These are phyloP conservation scores for Jamesozyma spencerorum DNA, from an alignment of 805 yeast genomes.

Conservation along the genomic window DNA sequence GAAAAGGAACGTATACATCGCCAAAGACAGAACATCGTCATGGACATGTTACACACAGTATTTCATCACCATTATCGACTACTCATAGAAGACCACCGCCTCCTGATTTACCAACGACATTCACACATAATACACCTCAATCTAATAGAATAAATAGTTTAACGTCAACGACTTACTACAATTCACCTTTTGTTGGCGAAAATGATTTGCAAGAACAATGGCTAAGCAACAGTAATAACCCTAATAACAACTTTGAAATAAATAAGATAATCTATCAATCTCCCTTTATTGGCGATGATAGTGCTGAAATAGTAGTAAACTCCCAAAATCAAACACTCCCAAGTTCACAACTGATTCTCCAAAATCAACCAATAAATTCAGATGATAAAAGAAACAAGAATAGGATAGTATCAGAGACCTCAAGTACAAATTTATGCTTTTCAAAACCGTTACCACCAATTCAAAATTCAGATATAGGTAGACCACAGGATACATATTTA, in stretches of 20 bases:
- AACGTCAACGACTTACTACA: constrained; percentile 3
- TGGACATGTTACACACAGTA: neutral
- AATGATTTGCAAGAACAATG: constrained; percentile 1
- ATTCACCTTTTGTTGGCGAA: constrained; percentile 15
- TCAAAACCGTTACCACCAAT: neutral
- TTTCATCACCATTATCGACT: neutral
- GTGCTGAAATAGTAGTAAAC: neutral
- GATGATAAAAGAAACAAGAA: neutral
- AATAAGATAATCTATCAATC: constrained; percentile 2
- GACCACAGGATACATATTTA: neutral
- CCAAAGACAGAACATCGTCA: neutral
- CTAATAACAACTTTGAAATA: neutral
- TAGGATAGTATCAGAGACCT: neutral
- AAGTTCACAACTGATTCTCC: neutral
- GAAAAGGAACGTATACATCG: neutral
- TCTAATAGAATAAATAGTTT: neutral
- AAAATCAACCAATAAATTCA: neutral
- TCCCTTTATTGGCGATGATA: constrained; percentile 9
- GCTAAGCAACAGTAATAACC: neutral
- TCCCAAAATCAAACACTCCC: neutral
- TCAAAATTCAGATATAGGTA: neutral
- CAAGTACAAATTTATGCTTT: neutral
- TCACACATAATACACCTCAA: constrained; percentile 2
- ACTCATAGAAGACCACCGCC: constrained; percentile 20
- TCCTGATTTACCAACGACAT: constrained; percentile 12